A percentile compares a stretch with the other conserved stretches of the same genome.
phyloP scores from a whole-genome alignment of 192 early-diverging fungal genomes.

The Physocladia obscura region DNA sequence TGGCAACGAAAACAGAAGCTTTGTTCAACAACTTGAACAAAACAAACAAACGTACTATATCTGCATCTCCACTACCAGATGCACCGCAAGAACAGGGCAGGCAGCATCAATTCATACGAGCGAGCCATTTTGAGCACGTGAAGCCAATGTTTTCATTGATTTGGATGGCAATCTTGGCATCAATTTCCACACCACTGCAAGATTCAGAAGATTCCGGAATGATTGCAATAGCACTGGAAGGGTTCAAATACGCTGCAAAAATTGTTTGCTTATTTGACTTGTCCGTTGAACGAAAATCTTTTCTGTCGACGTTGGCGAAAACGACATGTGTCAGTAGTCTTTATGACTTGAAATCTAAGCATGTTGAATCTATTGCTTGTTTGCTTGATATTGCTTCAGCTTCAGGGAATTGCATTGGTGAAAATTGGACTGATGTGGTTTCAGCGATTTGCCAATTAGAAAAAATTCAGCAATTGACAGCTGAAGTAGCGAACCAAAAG shows the following conservation, averaged over 20 bases:
- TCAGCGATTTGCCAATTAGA: conserved; percentile 86
- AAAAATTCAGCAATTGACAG: conserved; percentile 73
- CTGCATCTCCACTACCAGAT: conserved; percentile 1
- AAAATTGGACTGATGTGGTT: conserved; percentile 83
- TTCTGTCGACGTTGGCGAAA: conserved; percentile 86
- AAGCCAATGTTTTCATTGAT: conserved; percentile 88
- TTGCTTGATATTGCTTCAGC: conserved; percentile 76
- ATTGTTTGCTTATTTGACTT: conserved; percentile 88
- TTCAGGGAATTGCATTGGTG: conserved; percentile 51
- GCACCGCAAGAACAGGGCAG: background rate
- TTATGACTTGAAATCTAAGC: conserved; percentile 88
- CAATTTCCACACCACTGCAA: conserved; percentile 80
- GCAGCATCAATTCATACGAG: conserved; percentile 33
- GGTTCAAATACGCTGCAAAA: conserved; percentile 77
- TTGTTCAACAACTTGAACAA: conserved; percentile 48
- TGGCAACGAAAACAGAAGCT: conserved; percentile 53
- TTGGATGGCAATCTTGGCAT: conserved; percentile 86
- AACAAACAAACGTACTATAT: conserved; percentile 13
- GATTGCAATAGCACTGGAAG: conserved; percentile 57
- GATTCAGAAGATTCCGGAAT: conserved; percentile 75
- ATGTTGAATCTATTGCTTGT: conserved; percentile 86
- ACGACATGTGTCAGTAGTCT: conserved; percentile 80
- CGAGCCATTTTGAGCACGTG: conserved; percentile 82
- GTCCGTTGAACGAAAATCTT: conserved; percentile 83
- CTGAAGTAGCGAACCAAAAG: conserved; percentile 31